A percentile compares a stretch with the other conserved stretches of the same genome.
Conservation (phyloP, 1,284 basidiomycete genomes). For the Malassezia restricta region DNA sequence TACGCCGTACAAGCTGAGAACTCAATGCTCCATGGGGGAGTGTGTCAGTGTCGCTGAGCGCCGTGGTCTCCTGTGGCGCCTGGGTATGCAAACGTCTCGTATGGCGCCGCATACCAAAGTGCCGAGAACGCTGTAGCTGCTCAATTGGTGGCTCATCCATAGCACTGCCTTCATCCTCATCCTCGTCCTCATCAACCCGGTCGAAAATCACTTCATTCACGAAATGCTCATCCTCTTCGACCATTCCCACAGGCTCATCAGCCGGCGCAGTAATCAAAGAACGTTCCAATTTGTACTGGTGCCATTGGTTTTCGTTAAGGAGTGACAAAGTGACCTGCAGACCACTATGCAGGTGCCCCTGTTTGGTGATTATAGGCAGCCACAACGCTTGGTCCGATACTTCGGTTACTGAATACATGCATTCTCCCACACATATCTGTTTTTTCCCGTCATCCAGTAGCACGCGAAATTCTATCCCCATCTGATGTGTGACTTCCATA, state of each 20-base stretch:
- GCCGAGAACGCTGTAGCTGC: neutral
- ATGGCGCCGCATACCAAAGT: too few species aligned
- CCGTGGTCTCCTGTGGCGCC: neutral
- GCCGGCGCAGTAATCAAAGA: neutral
- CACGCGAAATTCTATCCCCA: neutral
- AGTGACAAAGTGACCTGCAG: neutral
- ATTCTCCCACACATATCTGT: neutral
- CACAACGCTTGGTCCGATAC: neutral
- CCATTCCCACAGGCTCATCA: slow-evolving; percentile 4
- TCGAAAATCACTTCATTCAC: slow-evolving; percentile 1
- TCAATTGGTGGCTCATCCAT: neutral
- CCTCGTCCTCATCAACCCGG: neutral
- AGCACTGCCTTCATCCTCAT: neutral
- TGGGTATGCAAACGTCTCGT: neutral
- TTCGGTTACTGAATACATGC: neutral
- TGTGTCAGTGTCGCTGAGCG: neutral
- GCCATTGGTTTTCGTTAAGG: neutral
- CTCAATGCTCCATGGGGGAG: neutral
- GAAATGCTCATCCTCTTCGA: neutral
- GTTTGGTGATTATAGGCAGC: neutral
- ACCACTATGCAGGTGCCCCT: neutral
- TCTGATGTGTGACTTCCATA: too few species aligned
- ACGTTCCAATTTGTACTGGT: neutral
- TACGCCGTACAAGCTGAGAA: neutral
- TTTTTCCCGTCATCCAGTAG: neutral